Percentiles rank a stretch among this genome's conserved stretches.
phyloP scores from a whole-genome alignment of 2,329 filamentous ascomycete genomes.

The Exophiala sideris region DNA sequence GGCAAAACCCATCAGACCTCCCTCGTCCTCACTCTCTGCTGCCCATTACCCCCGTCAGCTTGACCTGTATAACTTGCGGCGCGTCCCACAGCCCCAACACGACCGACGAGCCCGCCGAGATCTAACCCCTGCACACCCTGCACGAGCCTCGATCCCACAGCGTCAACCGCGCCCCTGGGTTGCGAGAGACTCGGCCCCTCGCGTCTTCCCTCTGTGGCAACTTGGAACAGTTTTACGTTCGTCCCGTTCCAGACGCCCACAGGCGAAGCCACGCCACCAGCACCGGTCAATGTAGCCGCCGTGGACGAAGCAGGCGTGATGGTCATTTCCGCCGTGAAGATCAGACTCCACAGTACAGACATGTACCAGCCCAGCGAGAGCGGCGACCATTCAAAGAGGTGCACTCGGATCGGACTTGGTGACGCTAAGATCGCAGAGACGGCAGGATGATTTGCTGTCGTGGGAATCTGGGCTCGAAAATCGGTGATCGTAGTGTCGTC shows the following conservation, averaged over 20 bases:
- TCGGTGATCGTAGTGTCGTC: conserved; percentile 41
- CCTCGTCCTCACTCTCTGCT: background rate
- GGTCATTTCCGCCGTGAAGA: conserved; percentile 87
- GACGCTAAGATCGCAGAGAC: conserved; percentile 68
- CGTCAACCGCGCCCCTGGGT: conserved; percentile 86
- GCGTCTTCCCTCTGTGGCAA: conserved; percentile 73
- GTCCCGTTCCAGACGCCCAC: conserved; percentile 95
- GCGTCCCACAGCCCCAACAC: conserved; percentile 17
- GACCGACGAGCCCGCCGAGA: conserved; percentile 51
- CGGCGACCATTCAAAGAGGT: conserved; percentile 92
- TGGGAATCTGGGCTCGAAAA: conserved; percentile 42
- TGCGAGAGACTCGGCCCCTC: conserved; percentile 77
- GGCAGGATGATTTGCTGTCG: conserved; percentile 50
- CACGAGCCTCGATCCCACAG: conserved; percentile 85
- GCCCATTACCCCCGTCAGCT: background rate
- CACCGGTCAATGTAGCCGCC: conserved; percentile 26
- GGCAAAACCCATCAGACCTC: background rate
- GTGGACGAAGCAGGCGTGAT: conserved; percentile 41
- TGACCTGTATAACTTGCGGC: background rate
- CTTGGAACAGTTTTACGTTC: conserved; percentile 78
- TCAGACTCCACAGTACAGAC: conserved; percentile 86
- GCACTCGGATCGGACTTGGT: conserved; percentile 68
- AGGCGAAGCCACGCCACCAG: conserved; percentile 65
- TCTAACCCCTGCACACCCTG: conserved; percentile 80
- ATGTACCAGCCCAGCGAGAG: conserved; percentile 93